These are phyloP conservation scores for Wallacemonas collosoma DNA, from an alignment of 208 protist species.

Conservation along the genomic window DNA sequence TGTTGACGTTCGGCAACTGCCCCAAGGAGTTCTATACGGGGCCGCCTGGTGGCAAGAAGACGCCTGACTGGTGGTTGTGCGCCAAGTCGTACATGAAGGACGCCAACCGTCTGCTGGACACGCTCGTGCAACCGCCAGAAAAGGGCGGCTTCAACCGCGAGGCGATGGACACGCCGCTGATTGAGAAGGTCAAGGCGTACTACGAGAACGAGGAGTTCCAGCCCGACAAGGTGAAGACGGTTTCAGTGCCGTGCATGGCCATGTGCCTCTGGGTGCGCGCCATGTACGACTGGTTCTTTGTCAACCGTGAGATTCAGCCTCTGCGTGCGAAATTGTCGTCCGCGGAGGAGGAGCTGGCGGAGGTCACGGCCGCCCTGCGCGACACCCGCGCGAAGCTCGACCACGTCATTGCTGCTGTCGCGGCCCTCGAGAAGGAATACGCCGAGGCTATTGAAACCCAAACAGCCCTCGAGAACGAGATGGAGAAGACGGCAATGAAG, in stretches of 20 bases:
- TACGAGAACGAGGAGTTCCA: conserved; percentile 94
- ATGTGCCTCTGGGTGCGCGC: conserved; percentile 98
- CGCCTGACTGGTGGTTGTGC: conserved; percentile 96
- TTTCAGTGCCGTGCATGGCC: conserved; percentile 96
- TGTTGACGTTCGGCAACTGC: conserved; percentile 95
- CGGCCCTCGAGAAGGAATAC: conserved; percentile 94
- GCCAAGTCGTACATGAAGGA: conserved; percentile 94
- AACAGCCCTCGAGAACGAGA: conserved; percentile 91
- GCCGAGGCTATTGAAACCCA: conserved; percentile 93
- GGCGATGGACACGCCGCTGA: conserved; percentile 93
- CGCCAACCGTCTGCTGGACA: conserved; percentile 90
- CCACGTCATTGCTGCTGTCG: conserved; percentile 93
- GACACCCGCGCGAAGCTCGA: conserved; percentile 90
- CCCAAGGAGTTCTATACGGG: conserved; percentile 93
- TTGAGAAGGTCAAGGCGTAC: conserved; percentile 94
- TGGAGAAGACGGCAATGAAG: conserved; percentile 94
- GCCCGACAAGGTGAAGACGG: conserved; percentile 90
- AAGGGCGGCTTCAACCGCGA: conserved; percentile 93
- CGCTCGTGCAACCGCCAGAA: conserved; percentile 85
- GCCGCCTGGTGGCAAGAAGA: conserved; percentile 91
- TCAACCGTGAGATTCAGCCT: conserved; percentile 94
- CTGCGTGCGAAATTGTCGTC: conserved; percentile 84
- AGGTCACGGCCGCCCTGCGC: conserved; percentile 88
- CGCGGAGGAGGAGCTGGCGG: conserved; percentile 90
- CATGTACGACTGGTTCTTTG: conserved; percentile 98